phyloP scores from a whole-genome alignment of 768 basidiomycete species.

The Mycena sanguinolenta region DNA sequence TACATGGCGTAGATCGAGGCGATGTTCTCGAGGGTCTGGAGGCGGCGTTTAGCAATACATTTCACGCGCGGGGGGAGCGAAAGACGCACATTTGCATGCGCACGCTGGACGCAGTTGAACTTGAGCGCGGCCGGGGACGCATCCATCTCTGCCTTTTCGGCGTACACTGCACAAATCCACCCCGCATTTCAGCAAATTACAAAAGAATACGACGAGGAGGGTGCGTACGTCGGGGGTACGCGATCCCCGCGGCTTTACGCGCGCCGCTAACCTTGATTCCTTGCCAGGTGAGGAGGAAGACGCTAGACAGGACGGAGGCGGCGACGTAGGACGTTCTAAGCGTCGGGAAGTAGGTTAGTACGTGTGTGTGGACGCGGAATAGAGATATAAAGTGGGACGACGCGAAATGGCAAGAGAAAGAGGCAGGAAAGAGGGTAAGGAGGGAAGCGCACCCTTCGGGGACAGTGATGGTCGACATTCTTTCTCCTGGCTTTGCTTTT shows the following conservation, averaged over 20 bases:
- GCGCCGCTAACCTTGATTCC: slow-evolving; percentile 35
- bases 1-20: slow-evolving; percentile 22
- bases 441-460: no score
- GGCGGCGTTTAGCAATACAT: neutral
- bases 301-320: slow-evolving; percentile 41
- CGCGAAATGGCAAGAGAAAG: no score
- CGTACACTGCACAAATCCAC: slow-evolving; percentile 46
- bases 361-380: no score
- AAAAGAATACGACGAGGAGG: neutral
- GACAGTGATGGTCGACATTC: no score
- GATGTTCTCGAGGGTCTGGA: slow-evolving; percentile 33
- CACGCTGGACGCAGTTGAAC: slow-evolving; percentile 52
- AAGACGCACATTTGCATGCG: slow-evolving; percentile 16
- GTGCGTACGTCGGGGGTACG: slow-evolving; percentile 49
- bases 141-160: slow-evolving; percentile 49
- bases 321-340: slow-evolving; percentile 38
- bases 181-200: neutral
- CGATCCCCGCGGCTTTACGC: slow-evolving; percentile 43
- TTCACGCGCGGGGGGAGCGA: neutral
- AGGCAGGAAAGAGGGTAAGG: no score
- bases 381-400: no score
- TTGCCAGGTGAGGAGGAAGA: slow-evolving; percentile 45
- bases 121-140: slow-evolving; percentile 43
- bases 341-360: no score
- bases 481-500: no score